Evolutionary conservation across 495 filamentous ascomycete genomes (phyloP), one percentile per base, ranked within the genome.

Genomic region (Durotheca rogersii): DNA sequence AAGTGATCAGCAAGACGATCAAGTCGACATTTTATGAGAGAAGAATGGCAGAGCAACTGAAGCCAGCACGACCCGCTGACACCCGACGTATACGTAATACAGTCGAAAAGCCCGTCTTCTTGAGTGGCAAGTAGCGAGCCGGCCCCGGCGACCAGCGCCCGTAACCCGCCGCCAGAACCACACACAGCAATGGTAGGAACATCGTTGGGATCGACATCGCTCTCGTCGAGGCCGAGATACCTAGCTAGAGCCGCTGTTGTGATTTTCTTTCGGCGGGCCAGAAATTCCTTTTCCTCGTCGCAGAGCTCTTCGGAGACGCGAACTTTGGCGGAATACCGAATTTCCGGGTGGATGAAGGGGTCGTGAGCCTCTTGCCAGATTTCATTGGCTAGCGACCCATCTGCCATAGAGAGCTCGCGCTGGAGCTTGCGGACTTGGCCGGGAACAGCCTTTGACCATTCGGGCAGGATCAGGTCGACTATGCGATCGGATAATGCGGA

Each of bases 21-120:
- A 54, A 90, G 80, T 51, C 79, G 77, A 40, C 79, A 72, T 3
- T 69, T 72, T 0, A 83, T 74, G n/a, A 98, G 72, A 2, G 87
- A 86, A n/a, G 91, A 95, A 56, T 90, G 83, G 64, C 87, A 96
- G 6, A 98, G 74, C 1, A 88, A 77, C 67, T 96, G 91, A 21
- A 96, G 72, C 93, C 93, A 98, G 65, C 93, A 96, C 55, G 88
- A 93, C 3, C 93, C 93, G 60, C 87, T 92, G 11, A 98, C 93
- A 6, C 93, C 93, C 17, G 93, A 89, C 0, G 89, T 91, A 60
- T 98, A 98, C 0, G 90, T 98, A 0, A 86, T 79, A 65, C 91
- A 96, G 64, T 96, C 89, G 65, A 93, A 95, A 0, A 98, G 73
- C 0, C 93, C 93, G 37, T 85, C 83, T 67, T 95, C 88, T 18